These are phyloP conservation scores for Telfairia occidentalis DNA, from an alignment of 331 rosid species.

Conservation along the genomic window DNA sequence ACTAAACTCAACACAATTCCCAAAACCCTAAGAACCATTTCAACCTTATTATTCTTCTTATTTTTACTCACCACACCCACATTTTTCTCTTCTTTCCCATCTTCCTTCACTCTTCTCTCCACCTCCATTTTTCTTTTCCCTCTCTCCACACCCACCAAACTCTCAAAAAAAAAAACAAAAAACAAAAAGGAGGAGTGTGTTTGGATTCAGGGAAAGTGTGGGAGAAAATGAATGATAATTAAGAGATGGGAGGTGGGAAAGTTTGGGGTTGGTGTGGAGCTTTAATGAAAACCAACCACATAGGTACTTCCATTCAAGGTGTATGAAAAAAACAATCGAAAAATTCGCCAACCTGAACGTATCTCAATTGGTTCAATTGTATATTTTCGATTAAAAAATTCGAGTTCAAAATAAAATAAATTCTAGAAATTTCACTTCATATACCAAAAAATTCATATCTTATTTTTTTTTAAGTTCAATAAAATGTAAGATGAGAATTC, in stretches of 20 bases:
- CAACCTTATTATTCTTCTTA: background rate
- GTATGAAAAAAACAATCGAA: no score
- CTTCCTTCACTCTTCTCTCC: conserved; percentile 4
- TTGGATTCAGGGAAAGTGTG: background rate
- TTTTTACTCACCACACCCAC: background rate
- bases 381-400: no score
- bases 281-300: no score
- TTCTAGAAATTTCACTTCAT: no score
- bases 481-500: no score
- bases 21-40: conserved; percentile 37
- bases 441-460: no score
- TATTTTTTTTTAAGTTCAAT: no score
- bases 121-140: conserved; percentile 14
- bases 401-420: no score
- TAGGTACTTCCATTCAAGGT: no score
- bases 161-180: no score
- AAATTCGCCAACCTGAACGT: no score
- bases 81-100: conserved; percentile 12
- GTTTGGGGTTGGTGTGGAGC: background rate
- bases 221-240: background rate
- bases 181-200: background rate
- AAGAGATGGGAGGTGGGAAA: background rate
- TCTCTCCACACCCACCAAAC: background rate
- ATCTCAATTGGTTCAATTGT: no score
- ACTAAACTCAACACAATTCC: conserved; percentile 33